These are phyloP conservation scores for Pichia sp. DNA, from an alignment of 1,139 yeast species.

Conservation along the genomic window DNA sequence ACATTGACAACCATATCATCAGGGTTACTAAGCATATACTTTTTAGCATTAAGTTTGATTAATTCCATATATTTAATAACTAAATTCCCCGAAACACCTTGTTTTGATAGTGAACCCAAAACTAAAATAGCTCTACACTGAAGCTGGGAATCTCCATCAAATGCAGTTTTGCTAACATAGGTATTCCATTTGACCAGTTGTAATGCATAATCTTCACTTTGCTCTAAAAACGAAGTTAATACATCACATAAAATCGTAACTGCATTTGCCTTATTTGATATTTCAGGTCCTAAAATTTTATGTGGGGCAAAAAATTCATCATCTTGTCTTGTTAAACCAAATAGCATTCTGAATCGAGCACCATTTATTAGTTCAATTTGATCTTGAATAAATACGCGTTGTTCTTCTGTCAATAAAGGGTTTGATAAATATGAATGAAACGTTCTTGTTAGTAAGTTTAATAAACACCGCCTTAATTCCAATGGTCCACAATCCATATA, in stretches of 20 bases:
- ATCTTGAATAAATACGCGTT: constrained; percentile 40
- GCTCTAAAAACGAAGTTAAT: constrained; percentile 51
- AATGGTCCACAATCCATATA: constrained; percentile 69
- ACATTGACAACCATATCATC: constrained; percentile 2
- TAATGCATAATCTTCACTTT: constrained; percentile 40
- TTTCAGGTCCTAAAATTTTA: constrained; percentile 20
- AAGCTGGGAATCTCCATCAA: constrained; percentile 51
- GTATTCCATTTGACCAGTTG: constrained; percentile 72
- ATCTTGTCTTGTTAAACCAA: constrained; percentile 70
- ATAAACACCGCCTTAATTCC: constrained; percentile 61
- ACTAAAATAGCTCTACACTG: constrained; percentile 70
- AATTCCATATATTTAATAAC: constrained; percentile 31
- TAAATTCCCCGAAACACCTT: constrained; percentile 57
- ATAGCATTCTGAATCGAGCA: constrained; percentile 66
- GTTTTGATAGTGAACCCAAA: constrained; percentile 61
- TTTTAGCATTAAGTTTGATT: constrained; percentile 1
- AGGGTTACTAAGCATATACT: constrained; percentile 14
- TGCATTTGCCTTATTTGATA: constrained; percentile 42
- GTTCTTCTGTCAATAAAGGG: constrained; percentile 42
- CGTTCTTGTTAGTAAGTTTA: constrained; percentile 60
- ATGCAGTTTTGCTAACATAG: constrained; percentile 60
- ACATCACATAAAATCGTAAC: constrained; percentile 63
- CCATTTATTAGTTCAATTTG: constrained; percentile 59
- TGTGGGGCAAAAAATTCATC: constrained; percentile 10
- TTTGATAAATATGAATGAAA: constrained; percentile 67